Evolutionary conservation across 2,329 filamentous ascomycete species (phyloP).

Genomic region (Exophiala xenobiotica): DNA sequence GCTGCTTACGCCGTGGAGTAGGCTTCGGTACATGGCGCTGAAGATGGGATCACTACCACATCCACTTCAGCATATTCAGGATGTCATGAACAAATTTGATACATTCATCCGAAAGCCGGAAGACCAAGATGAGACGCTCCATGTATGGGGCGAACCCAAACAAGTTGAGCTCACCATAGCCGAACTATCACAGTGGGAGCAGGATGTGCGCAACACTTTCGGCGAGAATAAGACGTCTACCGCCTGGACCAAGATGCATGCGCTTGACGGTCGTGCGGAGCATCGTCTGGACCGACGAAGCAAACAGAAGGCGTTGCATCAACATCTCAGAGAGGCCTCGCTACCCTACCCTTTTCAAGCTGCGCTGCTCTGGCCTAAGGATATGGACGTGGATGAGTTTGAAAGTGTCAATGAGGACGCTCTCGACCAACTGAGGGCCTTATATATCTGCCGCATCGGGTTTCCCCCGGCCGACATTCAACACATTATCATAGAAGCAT

Average conservation of each 20-base stretch:
- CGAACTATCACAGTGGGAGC: conserved; percentile 18
- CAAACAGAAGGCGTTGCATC: conserved; percentile 12
- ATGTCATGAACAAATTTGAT: conserved; percentile 16
- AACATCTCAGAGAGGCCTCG: conserved; percentile 10
- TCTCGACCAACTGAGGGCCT: conserved; percentile 19
- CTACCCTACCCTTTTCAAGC: conserved; percentile 23
- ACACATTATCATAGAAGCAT: conserved; percentile 19
- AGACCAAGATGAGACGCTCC: conserved; percentile 8
- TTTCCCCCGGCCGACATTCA: conserved; percentile 1
- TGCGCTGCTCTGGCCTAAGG: conserved; percentile 27
- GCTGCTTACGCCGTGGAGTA: conserved; percentile 10
- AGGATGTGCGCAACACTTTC: conserved; percentile 12
- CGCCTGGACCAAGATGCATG: conserved; percentile 20
- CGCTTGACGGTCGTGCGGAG: conserved; percentile 28
- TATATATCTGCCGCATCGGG: conserved; percentile 20
- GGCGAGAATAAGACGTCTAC: background rate
- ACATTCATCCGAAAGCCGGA: conserved; percentile 24
- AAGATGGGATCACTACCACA: conserved; percentile 8
- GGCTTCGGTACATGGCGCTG: conserved; percentile 6
- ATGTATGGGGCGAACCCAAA: conserved; percentile 26
- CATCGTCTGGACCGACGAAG: conserved; percentile 19
- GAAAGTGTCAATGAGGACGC: conserved; percentile 11
- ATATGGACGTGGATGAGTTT: conserved; percentile 27
- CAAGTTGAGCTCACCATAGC: conserved; percentile 17
- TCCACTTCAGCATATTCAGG: conserved; percentile 9